phyloP scores from a whole-genome alignment of 805 yeast genomes.

The Starmerella riodocensis region DNA sequence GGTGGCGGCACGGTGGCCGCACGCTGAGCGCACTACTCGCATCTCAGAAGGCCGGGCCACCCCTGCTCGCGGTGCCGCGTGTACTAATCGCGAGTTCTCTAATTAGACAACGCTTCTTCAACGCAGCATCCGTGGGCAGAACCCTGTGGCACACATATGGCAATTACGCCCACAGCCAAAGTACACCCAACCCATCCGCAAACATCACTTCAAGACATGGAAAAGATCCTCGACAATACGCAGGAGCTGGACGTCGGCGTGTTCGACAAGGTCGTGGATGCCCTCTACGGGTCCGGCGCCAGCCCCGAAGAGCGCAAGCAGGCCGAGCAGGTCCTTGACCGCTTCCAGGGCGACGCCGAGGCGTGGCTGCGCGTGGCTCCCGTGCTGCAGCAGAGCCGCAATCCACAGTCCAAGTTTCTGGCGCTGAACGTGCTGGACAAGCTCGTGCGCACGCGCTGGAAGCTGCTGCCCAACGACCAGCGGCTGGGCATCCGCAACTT shows the following conservation, averaged over 20 bases:
- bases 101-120: too few relatives aligned
- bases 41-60: too few relatives aligned
- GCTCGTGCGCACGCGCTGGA: slow-evolving; percentile 86
- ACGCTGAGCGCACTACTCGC: too few relatives aligned
- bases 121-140: too few relatives aligned
- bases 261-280: slow-evolving; percentile 72
- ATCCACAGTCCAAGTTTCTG: slow-evolving; percentile 82
- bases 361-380: slow-evolving; percentile 92
- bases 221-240: slow-evolving; percentile 72
- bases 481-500: slow-evolving; percentile 88
- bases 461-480: slow-evolving; percentile 75
- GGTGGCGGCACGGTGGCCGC: too few relatives aligned
- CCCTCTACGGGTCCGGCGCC: slow-evolving; percentile 63
- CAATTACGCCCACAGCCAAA: too few relatives aligned
- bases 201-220: slow-evolving; percentile 40
- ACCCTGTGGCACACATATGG: too few relatives aligned
- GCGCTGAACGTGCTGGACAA: slow-evolving; percentile 84
- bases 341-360: slow-evolving; percentile 84
- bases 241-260: slow-evolving; percentile 66
- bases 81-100: too few relatives aligned
- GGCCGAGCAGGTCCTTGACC: slow-evolving; percentile 30
- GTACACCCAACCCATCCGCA: background rate
- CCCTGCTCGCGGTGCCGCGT: too few relatives aligned
- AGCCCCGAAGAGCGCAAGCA: slow-evolving; percentile 35
- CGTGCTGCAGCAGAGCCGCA: slow-evolving; percentile 58